Evolutionary conservation across 768 basidiomycete species (phyloP).

Genomic region (Termitomyces sp.): DNA sequence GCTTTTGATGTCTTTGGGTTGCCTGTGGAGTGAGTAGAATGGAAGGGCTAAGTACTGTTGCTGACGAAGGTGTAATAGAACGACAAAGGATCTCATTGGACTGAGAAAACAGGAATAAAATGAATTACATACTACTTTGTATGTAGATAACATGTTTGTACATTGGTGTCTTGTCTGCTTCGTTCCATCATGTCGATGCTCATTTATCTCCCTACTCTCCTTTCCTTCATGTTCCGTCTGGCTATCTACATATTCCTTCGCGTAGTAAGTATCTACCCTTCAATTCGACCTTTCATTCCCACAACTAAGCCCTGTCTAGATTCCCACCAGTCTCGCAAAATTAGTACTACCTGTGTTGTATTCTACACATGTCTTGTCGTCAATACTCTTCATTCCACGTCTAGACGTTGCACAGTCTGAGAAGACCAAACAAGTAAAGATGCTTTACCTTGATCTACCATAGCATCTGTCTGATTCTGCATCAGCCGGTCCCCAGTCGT

Average conservation of each 20-base stretch:
- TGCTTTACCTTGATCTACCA: not conserved
- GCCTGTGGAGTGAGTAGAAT: slow-evolving; percentile 45
- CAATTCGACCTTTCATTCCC: not conserved
- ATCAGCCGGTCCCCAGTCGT: slow-evolving; percentile 2
- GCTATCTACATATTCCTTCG: slow-evolving; percentile 44
- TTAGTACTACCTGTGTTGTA: slow-evolving; percentile 27
- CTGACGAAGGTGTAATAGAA: slow-evolving; percentile 15
- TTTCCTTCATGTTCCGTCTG: slow-evolving; percentile 37
- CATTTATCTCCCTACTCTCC: slow-evolving; percentile 19
- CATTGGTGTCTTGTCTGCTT: not conserved
- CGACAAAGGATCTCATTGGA: slow-evolving; percentile 30
- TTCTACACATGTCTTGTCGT: slow-evolving; percentile 21
- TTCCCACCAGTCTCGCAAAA: slow-evolving; percentile 32
- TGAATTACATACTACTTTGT: not conserved
- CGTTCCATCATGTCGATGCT: slow-evolving; percentile 13
- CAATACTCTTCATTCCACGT: slow-evolving; percentile 11
- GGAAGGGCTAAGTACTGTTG: not conserved
- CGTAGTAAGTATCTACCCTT: slow-evolving; percentile 30
- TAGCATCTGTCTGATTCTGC: slow-evolving; percentile 1
- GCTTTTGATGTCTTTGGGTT: slow-evolving; percentile 60
- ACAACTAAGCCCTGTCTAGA: slow-evolving; percentile 21
- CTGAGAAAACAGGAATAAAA: slow-evolving; percentile 22
- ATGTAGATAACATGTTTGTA: not conserved
- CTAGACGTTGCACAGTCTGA: slow-evolving; percentile 4
- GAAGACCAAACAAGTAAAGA: slow-evolving; percentile 3